Evolutionary conservation across 139 green algal genomes (phyloP).

Genomic region (Astrephomene gubernaculifera): DNA sequence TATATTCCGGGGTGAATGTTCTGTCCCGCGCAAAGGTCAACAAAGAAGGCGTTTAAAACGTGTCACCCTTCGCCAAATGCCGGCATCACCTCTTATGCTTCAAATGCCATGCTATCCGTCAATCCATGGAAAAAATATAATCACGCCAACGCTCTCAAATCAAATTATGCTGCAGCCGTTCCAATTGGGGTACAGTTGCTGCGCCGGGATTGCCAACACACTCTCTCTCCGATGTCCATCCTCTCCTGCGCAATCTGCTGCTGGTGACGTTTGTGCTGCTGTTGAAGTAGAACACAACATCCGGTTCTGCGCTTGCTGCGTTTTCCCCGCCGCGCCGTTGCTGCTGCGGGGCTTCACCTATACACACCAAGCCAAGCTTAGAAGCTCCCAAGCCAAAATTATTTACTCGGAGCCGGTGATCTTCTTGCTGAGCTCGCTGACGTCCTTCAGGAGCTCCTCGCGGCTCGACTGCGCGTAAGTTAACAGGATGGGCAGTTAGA

Average conservation of each 20-base stretch:
- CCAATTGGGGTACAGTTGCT: too few species aligned
- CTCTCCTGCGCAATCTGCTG: conserved; percentile 32
- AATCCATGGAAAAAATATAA: conserved; percentile 21
- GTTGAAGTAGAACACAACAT: too few species aligned
- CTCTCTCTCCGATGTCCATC: background rate
- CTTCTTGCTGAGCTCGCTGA: conserved; percentile 97
- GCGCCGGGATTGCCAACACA: background rate
- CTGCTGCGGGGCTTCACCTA: too few species aligned
- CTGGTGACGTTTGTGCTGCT: background rate
- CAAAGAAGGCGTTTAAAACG: too few species aligned
- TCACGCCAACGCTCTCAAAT: conserved; percentile 3
- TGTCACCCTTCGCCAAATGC: too few species aligned
- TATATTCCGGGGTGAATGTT: too few species aligned
- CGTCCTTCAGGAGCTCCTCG: conserved; percentile 94
- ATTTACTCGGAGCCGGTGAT: conserved; percentile 76
- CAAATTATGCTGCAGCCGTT: conserved; percentile 37
- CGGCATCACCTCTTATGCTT: too few species aligned
- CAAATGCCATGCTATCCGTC: too few species aligned
- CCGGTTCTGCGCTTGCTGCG: too few species aligned
- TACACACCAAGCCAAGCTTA: background rate
- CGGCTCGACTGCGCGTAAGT: conserved; percentile 84
- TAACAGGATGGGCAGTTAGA: background rate
- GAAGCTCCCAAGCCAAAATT: background rate
- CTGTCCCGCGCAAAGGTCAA: too few species aligned
- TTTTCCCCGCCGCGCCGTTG: too few species aligned